Evolutionary conservation across 1,139 yeast species (phyloP), one percentile per base, ranked within the genome.

Genomic region (Geotrichum carabidarum): DNA sequence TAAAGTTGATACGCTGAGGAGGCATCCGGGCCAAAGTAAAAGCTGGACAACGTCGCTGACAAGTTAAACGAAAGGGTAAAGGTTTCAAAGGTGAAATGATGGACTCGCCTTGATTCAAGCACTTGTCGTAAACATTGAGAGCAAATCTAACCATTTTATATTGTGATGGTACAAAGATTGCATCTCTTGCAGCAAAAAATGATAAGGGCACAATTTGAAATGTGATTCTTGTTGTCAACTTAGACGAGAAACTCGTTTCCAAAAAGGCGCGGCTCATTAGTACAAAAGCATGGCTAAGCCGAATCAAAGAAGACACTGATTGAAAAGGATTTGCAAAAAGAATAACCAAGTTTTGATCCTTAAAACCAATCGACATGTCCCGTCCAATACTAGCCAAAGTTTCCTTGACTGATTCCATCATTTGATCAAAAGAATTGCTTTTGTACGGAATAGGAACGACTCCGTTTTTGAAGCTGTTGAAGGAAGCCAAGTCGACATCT

Each of bases 101-200:
- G 14, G 47, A 8, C 41, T 48, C 36, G 2, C 48, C 44, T 8
- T n/a, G 11, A n/a, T 17, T 60, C 12, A 69, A 63, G 31, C 68
- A 64, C 72, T 68, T 63, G 64, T 87, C 87, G 70, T 88, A 91
- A 3, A 89, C 69, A 35, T 79, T 76, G 65, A 86, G 70, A 1
- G 90, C 78, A 6, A 86, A 60, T 51, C 76, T 76, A 1, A 81
- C 71, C 40, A 82, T 66, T 37, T 73, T 73, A 48, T 70, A 68
- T 56, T 75, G 78, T 2, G 90, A 79, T 1, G 81, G 71, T 32
- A 81, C 71, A 12, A 78, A 75, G 34, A 78, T 65, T 1, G 77
- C 71, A 15, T 78, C 78, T 46, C 71, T 69, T 40, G 72, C 71
- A 18, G 80, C 77, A 36, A 82, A 76, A 45, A 76, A 73, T 4